Conservation (phyloP, 1,139 yeast species). For the Sugiyamaella paludigena region DNA sequence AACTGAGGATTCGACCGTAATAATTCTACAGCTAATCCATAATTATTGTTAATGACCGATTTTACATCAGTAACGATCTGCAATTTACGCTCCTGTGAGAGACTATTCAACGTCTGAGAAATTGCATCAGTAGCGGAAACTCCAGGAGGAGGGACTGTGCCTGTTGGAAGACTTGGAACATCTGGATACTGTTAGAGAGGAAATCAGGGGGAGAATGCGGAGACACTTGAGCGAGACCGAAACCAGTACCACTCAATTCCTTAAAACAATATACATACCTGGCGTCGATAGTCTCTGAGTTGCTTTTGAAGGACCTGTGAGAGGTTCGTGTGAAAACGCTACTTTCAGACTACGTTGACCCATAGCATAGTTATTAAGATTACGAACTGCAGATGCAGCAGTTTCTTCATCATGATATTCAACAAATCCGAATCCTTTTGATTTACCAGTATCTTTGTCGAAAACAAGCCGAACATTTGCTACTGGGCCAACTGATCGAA, state of each 20-base stretch:
- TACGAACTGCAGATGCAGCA: conserved; percentile 88
- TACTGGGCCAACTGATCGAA: conserved; percentile 84
- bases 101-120: conserved; percentile 50
- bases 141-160: conserved; percentile 46
- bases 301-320: conserved; percentile 20
- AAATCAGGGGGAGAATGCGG: neutral
- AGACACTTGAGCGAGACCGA: no score
- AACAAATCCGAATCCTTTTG: conserved; percentile 87
- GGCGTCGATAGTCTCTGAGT: conserved; percentile 3
- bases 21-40: conserved; percentile 58
- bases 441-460: conserved; percentile 82
- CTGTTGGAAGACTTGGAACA: conserved; percentile 34
- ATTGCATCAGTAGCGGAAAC: conserved; percentile 57
- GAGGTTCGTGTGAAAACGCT: conserved; percentile 51
- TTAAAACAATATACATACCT: neutral
- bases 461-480: conserved; percentile 70
- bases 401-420: conserved; percentile 74
- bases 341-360: conserved; percentile 75
- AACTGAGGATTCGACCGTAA: conserved; percentile 77
- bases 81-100: conserved; percentile 53
- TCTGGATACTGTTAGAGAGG: neutral
- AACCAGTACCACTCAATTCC: no score
- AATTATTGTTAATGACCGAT: conserved; percentile 60
- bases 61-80: conserved; percentile 61
- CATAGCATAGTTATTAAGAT: conserved; percentile 73